Evolutionary conservation across 1,284 basidiomycete species (phyloP).

Genomic region (Microbotryum silenes-acaulis): DNA sequence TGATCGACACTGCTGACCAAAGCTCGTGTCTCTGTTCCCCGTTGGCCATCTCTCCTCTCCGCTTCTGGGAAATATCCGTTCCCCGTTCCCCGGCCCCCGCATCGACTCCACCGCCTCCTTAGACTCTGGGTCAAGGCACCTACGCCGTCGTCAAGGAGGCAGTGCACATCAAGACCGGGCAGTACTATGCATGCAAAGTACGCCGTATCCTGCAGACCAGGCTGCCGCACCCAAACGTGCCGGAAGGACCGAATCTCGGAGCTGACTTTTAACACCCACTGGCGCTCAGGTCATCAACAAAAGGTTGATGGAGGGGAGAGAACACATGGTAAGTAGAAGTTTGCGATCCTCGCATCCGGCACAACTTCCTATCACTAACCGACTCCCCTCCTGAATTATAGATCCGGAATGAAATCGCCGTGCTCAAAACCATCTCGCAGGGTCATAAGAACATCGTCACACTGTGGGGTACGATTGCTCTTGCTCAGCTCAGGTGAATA

Average conservation of each 20-base stretch:
- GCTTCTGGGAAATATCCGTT: background rate
- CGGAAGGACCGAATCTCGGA: background rate
- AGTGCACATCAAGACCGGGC: constrained; percentile 85
- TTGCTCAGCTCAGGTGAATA: background rate
- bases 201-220: constrained; percentile 35
- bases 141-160: constrained; percentile 88
- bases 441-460: constrained; percentile 63
- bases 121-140: constrained; percentile 64
- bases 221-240: background rate
- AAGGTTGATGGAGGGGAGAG: constrained; percentile 73
- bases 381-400: constrained; percentile 39
- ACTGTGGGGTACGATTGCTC: constrained; percentile 31
- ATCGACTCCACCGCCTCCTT: background rate
- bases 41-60: background rate
- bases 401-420: constrained; percentile 95
- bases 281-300: constrained; percentile 60
- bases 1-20: background rate
- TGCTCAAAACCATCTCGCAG: constrained; percentile 88
- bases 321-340: constrained; percentile 45
- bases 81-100: background rate
- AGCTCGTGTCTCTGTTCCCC: background rate
- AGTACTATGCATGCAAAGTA: constrained; percentile 83
- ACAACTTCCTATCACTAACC: too few species aligned
- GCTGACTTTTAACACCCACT: background rate
- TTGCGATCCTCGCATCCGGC: background rate